Conservation (phyloP, 139 green algal species). For the Chlorella sp. region DNA sequence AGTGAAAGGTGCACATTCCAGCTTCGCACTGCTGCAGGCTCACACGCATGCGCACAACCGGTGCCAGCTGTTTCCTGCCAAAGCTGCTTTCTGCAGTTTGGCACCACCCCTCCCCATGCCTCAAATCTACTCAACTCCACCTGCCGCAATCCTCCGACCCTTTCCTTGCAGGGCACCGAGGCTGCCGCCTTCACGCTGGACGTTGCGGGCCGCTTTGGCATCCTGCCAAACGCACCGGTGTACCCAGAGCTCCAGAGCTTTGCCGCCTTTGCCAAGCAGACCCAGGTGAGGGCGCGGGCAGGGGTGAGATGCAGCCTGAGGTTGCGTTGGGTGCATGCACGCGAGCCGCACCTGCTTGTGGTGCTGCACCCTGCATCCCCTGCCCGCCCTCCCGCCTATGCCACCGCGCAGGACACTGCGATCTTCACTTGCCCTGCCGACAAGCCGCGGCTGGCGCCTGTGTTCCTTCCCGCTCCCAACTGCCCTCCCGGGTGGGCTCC, state of each 20-base stretch:
- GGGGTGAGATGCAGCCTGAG: too few relatives aligned
- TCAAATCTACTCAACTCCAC: too few relatives aligned
- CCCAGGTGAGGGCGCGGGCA: too few relatives aligned
- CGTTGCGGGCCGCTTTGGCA: constrained; percentile 10
- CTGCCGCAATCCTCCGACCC: neutral
- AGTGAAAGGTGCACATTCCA: neutral
- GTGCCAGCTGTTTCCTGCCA: neutral
- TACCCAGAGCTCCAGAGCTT: neutral
- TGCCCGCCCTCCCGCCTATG: too few relatives aligned
- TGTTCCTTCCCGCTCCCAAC: neutral
- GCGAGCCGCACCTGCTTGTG: too few relatives aligned
- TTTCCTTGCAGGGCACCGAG: neutral
- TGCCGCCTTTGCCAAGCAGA: neutral
- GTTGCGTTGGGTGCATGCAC: too few relatives aligned
- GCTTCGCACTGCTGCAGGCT: neutral
- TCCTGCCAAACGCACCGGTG: neutral
- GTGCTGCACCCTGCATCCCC: neutral
- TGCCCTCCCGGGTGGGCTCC: constrained; percentile 2
- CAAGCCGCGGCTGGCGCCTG: neutral
- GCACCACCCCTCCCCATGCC: neutral
- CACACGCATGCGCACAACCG: too few relatives aligned
- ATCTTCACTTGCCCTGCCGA: neutral
- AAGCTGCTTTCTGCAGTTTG: neutral
- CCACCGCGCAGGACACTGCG: neutral
- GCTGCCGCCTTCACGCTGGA: constrained; percentile 6